phyloP scores from a whole-genome alignment of 164 flowering plant genomes.

The Pachysandra terminalis region DNA sequence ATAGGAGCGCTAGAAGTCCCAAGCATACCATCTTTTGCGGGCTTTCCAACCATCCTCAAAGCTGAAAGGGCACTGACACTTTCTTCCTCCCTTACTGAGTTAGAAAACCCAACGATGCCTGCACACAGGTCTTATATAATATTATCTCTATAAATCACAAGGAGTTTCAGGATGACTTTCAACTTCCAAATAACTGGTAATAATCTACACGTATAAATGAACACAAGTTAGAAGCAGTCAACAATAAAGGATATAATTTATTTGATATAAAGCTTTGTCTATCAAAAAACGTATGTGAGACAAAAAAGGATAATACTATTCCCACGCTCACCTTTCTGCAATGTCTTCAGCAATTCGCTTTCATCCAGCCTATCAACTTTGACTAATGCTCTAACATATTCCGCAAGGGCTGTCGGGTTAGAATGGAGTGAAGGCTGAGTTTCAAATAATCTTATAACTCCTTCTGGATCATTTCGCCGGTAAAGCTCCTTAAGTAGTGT shows the following conservation, averaged over 20 bases:
- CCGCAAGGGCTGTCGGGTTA: slow-evolving; percentile 80
- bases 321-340: slow-evolving; percentile 71
- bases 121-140: slow-evolving; percentile 11
- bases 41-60: slow-evolving; percentile 61
- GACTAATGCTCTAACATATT: slow-evolving; percentile 90
- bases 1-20: slow-evolving; percentile 88
- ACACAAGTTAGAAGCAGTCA: not conserved
- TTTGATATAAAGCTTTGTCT: not conserved
- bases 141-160: not conserved
- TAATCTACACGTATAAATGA: not conserved
- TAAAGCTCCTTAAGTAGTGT: slow-evolving; percentile 65
- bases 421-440: slow-evolving; percentile 73
- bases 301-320: not conserved
- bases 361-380: slow-evolving; percentile 82
- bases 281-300: not conserved
- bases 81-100: slow-evolving; percentile 44
- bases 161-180: slow-evolving; percentile 6
- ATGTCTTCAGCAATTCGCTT: slow-evolving; percentile 74
- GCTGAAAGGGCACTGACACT: slow-evolving; percentile 54
- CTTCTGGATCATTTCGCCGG: slow-evolving; percentile 79
- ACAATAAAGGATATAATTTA: too few relatives aligned
- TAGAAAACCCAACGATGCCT: slow-evolving; percentile 38
- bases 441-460: slow-evolving; percentile 86
- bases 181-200: not conserved
- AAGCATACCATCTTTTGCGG: slow-evolving; percentile 65